These are phyloP conservation scores for Trichothecium sympodiale DNA, from an alignment of 2,329 filamentous ascomycete genomes.

Conservation along the genomic window DNA sequence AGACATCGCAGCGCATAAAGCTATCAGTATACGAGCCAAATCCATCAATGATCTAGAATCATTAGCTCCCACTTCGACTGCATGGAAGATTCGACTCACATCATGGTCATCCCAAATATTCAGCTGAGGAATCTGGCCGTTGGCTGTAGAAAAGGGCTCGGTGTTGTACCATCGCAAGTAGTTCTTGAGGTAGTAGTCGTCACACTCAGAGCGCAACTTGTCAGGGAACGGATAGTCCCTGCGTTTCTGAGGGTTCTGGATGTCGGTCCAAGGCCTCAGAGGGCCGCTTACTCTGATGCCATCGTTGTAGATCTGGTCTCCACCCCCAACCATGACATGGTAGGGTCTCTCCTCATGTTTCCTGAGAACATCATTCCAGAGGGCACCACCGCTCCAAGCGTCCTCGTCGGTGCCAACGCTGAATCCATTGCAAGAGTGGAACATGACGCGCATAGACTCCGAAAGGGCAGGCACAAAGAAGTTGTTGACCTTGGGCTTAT, in stretches of 20 bases:
- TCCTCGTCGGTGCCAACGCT: constrained; percentile 77
- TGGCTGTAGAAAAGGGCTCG: constrained; percentile 75
- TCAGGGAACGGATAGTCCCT: constrained; percentile 67
- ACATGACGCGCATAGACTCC: constrained; percentile 97
- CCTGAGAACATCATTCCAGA: constrained; percentile 91
- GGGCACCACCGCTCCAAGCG: constrained; percentile 76
- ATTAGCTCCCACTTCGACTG: not conserved
- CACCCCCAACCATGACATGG: constrained; percentile 91
- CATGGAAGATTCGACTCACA: constrained; percentile 28
- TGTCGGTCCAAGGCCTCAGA: constrained; percentile 70
- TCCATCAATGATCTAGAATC: constrained; percentile 69
- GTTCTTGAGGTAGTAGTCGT: constrained; percentile 83
- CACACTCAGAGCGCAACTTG: constrained; percentile 70
- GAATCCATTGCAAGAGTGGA: constrained; percentile 97
- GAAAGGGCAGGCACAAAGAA: constrained; percentile 79
- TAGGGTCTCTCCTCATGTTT: constrained; percentile 71
- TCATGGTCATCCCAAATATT: constrained; percentile 99
- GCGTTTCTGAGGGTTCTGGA: constrained; percentile 74
- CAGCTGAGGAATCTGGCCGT: constrained; percentile 86
- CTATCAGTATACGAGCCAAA: constrained; percentile 89
- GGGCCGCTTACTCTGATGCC: constrained; percentile 78
- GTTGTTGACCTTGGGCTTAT: constrained; percentile 46
- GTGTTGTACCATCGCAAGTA: constrained; percentile 78
- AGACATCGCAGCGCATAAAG: constrained; percentile 88
- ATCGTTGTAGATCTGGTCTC: constrained; percentile 96